Conservation (phyloP, 345 rosid genomes). For the Ailanthus altissimus region DNA sequence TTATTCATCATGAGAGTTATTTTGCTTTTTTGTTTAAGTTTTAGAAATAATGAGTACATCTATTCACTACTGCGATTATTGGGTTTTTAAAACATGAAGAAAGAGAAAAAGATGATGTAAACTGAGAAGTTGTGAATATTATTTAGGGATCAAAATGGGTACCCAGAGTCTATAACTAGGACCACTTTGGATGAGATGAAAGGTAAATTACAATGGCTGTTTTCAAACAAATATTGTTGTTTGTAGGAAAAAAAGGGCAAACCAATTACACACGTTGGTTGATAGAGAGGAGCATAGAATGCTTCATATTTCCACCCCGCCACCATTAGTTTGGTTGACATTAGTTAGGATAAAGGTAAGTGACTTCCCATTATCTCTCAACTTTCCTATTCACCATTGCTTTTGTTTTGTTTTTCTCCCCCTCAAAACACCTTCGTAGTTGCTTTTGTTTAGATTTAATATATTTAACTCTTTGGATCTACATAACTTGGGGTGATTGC, state of each 20-base stretch:
- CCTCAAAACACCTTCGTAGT: no score
- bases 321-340: slow-evolving; percentile 29
- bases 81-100: no score
- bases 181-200: no score
- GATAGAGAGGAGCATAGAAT: background rate
- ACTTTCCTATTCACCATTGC: slow-evolving; percentile 16
- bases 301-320: slow-evolving; percentile 18
- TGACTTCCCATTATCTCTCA: slow-evolving; percentile 14
- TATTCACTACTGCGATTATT: background rate
- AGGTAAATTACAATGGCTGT: no score
- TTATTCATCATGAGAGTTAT: background rate
- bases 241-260: background rate
- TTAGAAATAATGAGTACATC: background rate
- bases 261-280: no score
- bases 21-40: background rate
- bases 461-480: no score
- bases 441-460: no score
- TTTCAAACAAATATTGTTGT: slow-evolving; percentile 15
- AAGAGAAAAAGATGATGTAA: no score
- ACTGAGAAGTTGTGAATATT: no score
- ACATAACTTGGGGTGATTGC: no score
- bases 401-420: background rate
- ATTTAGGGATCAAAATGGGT: no score
- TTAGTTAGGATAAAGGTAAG: slow-evolving; percentile 17
- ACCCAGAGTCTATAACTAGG: no score